Evolutionary conservation across 495 filamentous ascomycete genomes (phyloP), one percentile per base, ranked within the genome.

Genomic region (Penicillium bialowiezense): DNA sequence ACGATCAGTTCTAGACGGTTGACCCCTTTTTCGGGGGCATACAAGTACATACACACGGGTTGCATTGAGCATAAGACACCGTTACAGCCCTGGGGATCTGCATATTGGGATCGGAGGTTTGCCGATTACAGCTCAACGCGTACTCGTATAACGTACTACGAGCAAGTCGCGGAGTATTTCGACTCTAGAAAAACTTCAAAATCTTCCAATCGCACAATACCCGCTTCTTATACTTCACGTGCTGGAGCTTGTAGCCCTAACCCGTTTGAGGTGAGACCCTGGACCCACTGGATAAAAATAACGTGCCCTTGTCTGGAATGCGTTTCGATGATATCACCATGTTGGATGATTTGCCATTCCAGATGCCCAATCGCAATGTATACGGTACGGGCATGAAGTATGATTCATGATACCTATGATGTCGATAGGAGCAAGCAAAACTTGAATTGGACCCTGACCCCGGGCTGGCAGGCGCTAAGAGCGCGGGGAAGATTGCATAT

Each of bases 401-500:
- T 26, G 4, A 4, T 26, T 8, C 23, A 26, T 47, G 7, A 39
- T 42, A 28, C 28, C 20, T 48, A 32, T 36, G 46, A 54, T 51
- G 55, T 54, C 46, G 55, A 38, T 51, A 54, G 51, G 45, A 45
- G 47, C 47, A 41, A 35, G 44, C 48, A 52, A 51, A 49, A 49
- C 47, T 44, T 50, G 38, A 21, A 15, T 41, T 37, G 1, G 52
- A 44, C 20, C 40, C 58, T 50, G 54, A 8, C 23, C 56, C 19
- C 13, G 26, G 19, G 37, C 49, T 34, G 50, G 23, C 33, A 42
- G 41, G 21, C 60, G 54, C 60, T 55, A 63, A 39, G 42, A 48
- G 56, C 54, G 60, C 54, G 60, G 51, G 60, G 53, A 60, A 44
- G 45, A 55, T 52, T 46, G 60, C 60, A 58, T 54, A 63, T 61